Base-by-base conservation (phyloP, 2,329 filamentous ascomycete species). In the Colletotrichum sp. region DNA sequence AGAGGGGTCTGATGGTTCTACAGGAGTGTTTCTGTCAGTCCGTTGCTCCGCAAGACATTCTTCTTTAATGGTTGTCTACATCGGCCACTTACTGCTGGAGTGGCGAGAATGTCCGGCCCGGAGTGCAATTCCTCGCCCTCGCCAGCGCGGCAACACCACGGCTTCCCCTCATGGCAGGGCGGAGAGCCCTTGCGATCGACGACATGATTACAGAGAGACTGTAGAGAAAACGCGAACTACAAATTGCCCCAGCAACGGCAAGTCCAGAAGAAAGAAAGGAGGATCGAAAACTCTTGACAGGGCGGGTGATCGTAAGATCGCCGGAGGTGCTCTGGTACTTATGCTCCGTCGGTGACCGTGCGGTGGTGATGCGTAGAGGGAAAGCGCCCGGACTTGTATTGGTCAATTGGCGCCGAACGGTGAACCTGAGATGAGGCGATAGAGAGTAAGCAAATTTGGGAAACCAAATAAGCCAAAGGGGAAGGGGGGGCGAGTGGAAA, bases 1-100 rank as follows among this genome's bases (percentile, higher is more conserved):
- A 94, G 74, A 95, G 89, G 24, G 89, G 82, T 79, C 92, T 90
- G 75, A 83, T 78, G 78, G 86, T 85, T 78, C 77, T 76, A 44
- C 16, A 52, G 0, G 21, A 21, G n/a, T 0, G 2, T 7, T 39
- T 4, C 16, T 28, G 67, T 74, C 28, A 77, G 71, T 12, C 64
- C 52, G 18, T 18, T 60, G 15, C 21, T 8, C 34, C 28, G n/a
- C n/a, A 52, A 13, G 60, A 32, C 7, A 9, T 24, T 21, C 2
- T 34, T 18, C 28, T 55, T 32, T 52, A 6, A 26, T 5, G 44
- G n/a, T 68, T 3, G 21, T 30, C 18, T 10, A 12, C 3, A 16
- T 59, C 71, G 39, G 59, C n/a, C 5, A 79, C 73, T 80, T 82
- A 84, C 84, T 82, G 82, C 77, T 84, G 81, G 63, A 79, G 78